Percentiles rank a stretch among this genome's conserved stretches.
These are phyloP conservation scores for Ascochyta lentis DNA, from an alignment of 2,329 filamentous ascomycete species.

Conservation along the genomic window DNA sequence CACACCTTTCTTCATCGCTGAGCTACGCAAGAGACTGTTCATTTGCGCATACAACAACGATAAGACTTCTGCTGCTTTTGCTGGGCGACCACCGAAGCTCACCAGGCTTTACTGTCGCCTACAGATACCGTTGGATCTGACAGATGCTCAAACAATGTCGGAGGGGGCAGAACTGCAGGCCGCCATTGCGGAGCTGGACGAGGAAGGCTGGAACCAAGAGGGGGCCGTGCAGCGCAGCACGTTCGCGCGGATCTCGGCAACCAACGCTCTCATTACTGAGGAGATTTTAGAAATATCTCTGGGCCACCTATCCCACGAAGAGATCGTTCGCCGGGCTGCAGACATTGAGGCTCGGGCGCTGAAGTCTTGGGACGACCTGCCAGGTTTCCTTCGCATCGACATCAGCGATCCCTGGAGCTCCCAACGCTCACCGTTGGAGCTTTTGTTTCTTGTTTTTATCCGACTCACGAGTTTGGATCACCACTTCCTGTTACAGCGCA, in stretches of 20 bases:
- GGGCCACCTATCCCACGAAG: constrained; percentile 43
- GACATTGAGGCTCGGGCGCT: constrained; percentile 35
- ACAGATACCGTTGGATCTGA: constrained; percentile 62
- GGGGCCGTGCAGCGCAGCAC: constrained; percentile 56
- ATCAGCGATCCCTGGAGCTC: constrained; percentile 23
- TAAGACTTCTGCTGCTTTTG: constrained; percentile 60
- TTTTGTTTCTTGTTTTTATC: constrained; percentile 53
- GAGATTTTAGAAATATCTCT: constrained; percentile 66
- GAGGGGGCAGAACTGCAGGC: constrained; percentile 51
- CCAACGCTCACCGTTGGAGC: constrained; percentile 47
- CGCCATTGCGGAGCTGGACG: constrained; percentile 53
- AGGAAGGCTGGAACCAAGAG: constrained; percentile 60
- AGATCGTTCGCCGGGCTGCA: constrained; percentile 48
- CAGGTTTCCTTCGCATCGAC: constrained; percentile 37
- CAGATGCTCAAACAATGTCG: constrained; percentile 57
- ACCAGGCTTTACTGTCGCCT: constrained; percentile 62
- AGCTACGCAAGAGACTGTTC: constrained; percentile 45
- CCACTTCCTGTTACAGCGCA: constrained; percentile 64
- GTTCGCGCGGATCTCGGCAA: constrained; percentile 54
- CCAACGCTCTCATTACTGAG: constrained; percentile 60
- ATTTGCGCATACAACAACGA: constrained; percentile 50
- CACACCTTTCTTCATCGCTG: constrained; percentile 46
- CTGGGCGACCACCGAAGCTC: constrained; percentile 62
- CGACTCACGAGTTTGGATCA: constrained; percentile 63
- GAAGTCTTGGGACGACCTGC: constrained; percentile 33